phyloP scores from a whole-genome alignment of 2,329 filamentous ascomycete genomes.

The Trichoderma polysporum region DNA sequence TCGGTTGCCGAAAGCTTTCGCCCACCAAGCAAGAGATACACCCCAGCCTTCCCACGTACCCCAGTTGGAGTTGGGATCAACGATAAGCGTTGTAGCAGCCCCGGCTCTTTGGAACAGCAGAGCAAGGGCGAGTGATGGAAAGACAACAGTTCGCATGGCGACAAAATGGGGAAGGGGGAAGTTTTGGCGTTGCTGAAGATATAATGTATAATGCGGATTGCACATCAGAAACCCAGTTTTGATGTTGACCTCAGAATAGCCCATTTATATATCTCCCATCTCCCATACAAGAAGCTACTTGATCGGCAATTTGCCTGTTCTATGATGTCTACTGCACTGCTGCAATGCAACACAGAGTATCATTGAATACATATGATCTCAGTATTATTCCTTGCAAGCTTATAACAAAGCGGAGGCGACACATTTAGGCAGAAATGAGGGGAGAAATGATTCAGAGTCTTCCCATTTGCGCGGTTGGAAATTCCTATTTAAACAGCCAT shows the following conservation, averaged over 20 bases:
- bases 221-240: not conserved
- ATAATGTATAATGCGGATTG: not conserved
- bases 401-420: not conserved
- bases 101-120: not conserved
- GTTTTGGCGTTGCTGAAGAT: not conserved
- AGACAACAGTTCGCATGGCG: not conserved
- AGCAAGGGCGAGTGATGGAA: not conserved
- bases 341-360: conserved; percentile 6
- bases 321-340: not conserved
- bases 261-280: conserved; percentile 13
- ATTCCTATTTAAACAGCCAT: not conserved
- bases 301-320: not conserved
- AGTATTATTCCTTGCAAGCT: not conserved
- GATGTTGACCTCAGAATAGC: not conserved
- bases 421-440: not conserved
- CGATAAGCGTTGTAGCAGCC: not conserved
- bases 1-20: conserved; percentile 7
- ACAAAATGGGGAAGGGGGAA: not conserved
- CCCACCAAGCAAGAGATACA: conserved; percentile 15
- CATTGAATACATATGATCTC: not conserved
- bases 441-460: not conserved
- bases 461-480: not conserved
- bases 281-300: not conserved
- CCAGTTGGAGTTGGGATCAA: conserved; percentile 7
- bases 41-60: conserved; percentile 15